Evolutionary conservation across 305 asterid species (phyloP), one percentile per base, ranked within the genome.

Genomic region (Fraxinus floribunda): DNA sequence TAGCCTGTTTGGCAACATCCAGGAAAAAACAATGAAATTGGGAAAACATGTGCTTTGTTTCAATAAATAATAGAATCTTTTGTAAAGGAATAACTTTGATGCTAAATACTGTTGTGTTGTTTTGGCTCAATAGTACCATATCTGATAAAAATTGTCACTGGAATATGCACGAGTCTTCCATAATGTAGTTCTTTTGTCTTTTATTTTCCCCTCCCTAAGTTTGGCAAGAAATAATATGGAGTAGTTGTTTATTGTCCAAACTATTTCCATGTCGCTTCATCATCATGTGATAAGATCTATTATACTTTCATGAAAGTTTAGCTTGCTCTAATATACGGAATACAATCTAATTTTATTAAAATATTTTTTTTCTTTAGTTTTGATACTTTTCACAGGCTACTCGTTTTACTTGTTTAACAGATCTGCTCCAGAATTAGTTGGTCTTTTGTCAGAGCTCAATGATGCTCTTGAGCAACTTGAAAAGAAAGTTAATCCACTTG

Each of bases 361-460:
- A 10, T 62, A 70, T 76, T 18, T 18, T 60, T 75, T 24, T 30
- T 24, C 44, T 70, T 30, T 70, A 26, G 66, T 70, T 79, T 38
- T 79, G 83, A 55, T 74, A 71, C 79, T 79, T 79, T 74, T 80
- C 52, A 80, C 52, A 66, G 24, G 44, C 66, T 85, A 38, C 62
- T 81, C 55, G 79, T 44, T 64, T 82, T 74, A 76, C 82, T 85
- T 73, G 77, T 86, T 88, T 72, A 85, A 85, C 93, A 95, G 99
- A 90, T 93, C 97, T 83, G 97, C 97, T 77, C 99, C 99, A 10
- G 99, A 95, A 89, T 84, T 95, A 85, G 87, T 95, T 88, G 98
- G 97, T 81, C 92, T 93, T 84, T 86, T 95, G 84, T 87, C 97
- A n/a, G 98, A 93, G 90, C 94, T 95, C 80, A 90, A 92, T 81